Conservation (phyloP, 495 filamentous ascomycete species). For the Saxispiralis lemnorum region DNA sequence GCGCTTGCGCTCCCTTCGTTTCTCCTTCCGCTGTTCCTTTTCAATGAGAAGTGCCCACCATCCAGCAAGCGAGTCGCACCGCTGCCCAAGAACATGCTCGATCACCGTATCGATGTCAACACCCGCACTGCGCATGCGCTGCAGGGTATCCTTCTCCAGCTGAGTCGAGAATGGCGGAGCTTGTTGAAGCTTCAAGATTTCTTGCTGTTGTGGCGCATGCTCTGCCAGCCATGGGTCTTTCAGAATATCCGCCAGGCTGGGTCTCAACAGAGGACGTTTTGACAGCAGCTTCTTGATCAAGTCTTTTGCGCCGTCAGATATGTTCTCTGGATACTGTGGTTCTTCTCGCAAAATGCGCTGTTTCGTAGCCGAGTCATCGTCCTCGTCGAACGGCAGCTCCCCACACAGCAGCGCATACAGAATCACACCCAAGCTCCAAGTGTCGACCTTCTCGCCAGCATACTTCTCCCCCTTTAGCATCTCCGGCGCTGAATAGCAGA, state of each 20-base stretch:
- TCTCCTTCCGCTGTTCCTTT: conserved; percentile 84
- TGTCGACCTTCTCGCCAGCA: conserved; percentile 89
- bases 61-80: conserved; percentile 75
- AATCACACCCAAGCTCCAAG: conserved; percentile 95
- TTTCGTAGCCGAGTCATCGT: conserved; percentile 66
- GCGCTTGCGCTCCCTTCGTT: conserved; percentile 64
- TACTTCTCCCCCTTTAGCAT: conserved; percentile 99
- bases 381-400: conserved; percentile 91
- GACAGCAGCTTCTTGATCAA: conserved; percentile 64
- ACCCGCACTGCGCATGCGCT: conserved; percentile 87
- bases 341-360: conserved; percentile 67
- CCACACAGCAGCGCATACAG: conserved; percentile 82
- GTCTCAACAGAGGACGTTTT: conserved; percentile 72
- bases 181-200: conserved; percentile 69
- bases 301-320: conserved; percentile 57
- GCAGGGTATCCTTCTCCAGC: conserved; percentile 75
- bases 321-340: conserved; percentile 62
- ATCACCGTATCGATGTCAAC: conserved; percentile 90
- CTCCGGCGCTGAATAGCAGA: conserved; percentile 94
- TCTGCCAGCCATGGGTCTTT: conserved; percentile 79
- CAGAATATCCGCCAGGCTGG: conserved; percentile 72
- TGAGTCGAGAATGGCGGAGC: conserved; percentile 74
- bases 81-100: conserved; percentile 76
- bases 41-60: conserved; percentile 95
- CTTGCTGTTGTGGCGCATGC: conserved; percentile 73